Evolutionary conservation across 2,329 filamentous ascomycete species (phyloP), one percentile per base, ranked within the genome.

Genomic region (Ophiocordyceps camponoti-floridani): DNA sequence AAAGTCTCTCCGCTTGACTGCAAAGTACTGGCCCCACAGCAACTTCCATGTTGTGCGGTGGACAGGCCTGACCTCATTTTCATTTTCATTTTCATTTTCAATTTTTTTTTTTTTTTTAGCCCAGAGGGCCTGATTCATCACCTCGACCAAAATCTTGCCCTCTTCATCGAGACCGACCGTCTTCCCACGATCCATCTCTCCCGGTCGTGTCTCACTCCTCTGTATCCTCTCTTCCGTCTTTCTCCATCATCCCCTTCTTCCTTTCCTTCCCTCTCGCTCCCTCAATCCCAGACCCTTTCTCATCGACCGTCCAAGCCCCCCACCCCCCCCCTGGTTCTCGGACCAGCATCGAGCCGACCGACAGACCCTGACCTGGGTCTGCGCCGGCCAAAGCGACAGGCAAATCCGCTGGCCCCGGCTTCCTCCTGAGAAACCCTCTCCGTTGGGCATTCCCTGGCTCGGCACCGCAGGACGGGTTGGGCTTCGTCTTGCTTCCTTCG

Each of bases 381-480:
- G 46, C 46, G 43, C 45, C 43, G 33, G 30, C 40, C 40, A 31
- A 30, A 30, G 40, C 35, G 43, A 35, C n/a, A 38, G 35, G 35
- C 35, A 40, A 35, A 27, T 26, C 38, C 37, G 37, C 37, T 41
- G 45, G 42, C 31, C 40, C 27, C 40, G 31, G 30, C 23, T 37
- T 33, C 31, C 28, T 37, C 43, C 28, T 43, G 12, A 41, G 19
- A 8, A 11, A 23, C 30, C 19, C 26, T 23, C 27, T 23, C 41
- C 43, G 40, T 41, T 45, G 46, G 43, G 35, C 44, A 41, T 35
- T 43, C n/a, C 35, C 42, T 47, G 43, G 47, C 48, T 50, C 47
- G 46, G 47, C 51, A 51, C 50, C 48, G 51, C 52, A 44, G 50
- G 47, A 43, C 51, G 48, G 52, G 46, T 51, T 52, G 47, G 50